Evolutionary conservation across 371 early-diverging fungal genomes (phyloP), one percentile per base, ranked within the genome.

Genomic region (Rhizopus delemar): DNA sequence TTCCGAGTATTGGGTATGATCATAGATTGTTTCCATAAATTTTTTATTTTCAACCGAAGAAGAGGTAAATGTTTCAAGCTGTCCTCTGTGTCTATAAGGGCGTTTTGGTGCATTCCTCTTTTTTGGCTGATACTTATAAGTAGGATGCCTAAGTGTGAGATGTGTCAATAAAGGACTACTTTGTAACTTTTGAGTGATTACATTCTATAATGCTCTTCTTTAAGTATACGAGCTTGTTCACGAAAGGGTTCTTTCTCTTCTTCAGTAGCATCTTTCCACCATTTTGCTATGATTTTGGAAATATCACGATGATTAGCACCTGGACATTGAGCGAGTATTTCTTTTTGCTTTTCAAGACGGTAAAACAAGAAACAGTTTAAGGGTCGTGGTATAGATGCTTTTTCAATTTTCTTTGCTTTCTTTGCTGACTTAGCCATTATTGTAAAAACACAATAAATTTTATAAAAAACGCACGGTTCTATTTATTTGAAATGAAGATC

Each of bases 231-330:
- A 11, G 91, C 90, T 54, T 76, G 78, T 45, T 83, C 74, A 9
- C 80, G 70, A 60, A 80, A 91, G 51, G 73, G 73, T 34, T 80
- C 72, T 71, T 87, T 89, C 34, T 88, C 82, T 28, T 73, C 67
- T 2, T 85, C 82, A 22, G 78, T 65, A 51, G 86, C 86, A 43
- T 76, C 70, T 49, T 79, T 81, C 91, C 91, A 91, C 88, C 85
- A 84, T 48, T 85, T 77, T 1, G 88, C 90, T 59, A 87, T 85
- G 58, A 90, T 86, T 38, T 83, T 81, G 11, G 87, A 87, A 8
- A 90, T 80, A 46, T 88, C 88, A 53, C 87, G 89, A 71, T 89
- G 87, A 51, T 87, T 87, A 5, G 81, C 83, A 13, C 84, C 83
- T 2, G 83, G 74, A 53, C 84, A 78, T 16, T 73, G 70, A 13